phyloP scores from a whole-genome alignment of 2,329 filamentous ascomycete species.

The Cercospora canescens region DNA sequence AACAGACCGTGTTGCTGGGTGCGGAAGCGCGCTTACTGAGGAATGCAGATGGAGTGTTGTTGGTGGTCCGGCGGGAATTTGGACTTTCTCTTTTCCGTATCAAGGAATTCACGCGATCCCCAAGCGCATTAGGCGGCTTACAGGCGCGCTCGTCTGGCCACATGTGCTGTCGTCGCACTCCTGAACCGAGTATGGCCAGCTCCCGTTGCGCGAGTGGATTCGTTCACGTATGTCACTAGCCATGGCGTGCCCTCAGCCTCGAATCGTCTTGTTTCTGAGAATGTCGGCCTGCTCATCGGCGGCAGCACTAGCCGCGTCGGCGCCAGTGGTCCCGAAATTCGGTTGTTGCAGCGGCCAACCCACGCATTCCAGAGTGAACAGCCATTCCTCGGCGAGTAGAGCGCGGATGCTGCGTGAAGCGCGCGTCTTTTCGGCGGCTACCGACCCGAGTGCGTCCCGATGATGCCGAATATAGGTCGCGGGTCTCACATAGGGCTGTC shows the following conservation, averaged over 20 bases:
- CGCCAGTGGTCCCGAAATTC: neutral
- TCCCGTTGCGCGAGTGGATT: neutral
- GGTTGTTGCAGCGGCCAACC: neutral
- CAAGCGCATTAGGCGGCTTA: neutral
- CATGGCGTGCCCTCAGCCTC: neutral
- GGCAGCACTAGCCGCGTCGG: neutral
- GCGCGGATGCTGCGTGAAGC: neutral
- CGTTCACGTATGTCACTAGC: neutral
- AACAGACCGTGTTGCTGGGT: constrained; percentile 5
- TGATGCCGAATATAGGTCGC: neutral
- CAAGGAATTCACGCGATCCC: constrained; percentile 1
- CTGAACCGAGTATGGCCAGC: neutral
- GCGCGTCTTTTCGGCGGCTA: neutral
- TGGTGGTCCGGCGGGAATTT: neutral
- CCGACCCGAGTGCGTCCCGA: neutral
- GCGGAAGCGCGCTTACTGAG: neutral
- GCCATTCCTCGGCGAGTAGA: neutral
- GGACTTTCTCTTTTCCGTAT: neutral
- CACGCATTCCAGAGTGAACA: neutral
- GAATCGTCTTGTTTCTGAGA: neutral
- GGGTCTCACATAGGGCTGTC: neutral
- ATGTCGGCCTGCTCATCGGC: neutral
- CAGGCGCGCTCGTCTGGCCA: neutral
- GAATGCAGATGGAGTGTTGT: constrained; percentile 10
- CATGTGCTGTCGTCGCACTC: neutral